Conservation (phyloP, 2,329 filamentous ascomycete genomes). For the Ophiocordyceps unilateralis region DNA sequence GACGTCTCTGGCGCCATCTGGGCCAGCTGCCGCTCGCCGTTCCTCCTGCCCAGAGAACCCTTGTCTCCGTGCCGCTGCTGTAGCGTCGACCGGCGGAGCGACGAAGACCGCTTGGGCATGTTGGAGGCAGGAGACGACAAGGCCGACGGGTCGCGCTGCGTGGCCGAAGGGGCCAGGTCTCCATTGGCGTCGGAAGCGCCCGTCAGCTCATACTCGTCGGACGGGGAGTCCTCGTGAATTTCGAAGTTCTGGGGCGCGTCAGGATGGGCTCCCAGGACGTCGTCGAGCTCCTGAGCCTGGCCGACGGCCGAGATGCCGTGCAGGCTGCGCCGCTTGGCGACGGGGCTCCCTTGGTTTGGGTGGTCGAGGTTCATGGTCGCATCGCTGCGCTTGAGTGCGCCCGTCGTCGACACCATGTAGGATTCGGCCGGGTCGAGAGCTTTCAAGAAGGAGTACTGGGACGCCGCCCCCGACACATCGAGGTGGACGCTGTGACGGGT, state of each 20-base stretch:
- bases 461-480: conserved; percentile 32
- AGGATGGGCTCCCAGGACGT: conserved; percentile 52
- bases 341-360: conserved; percentile 61
- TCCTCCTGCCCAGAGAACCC: conserved; percentile 42
- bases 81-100: conserved; percentile 69
- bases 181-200: conserved; percentile 10
- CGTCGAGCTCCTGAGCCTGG: conserved; percentile 37
- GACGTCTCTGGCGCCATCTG: conserved; percentile 34
- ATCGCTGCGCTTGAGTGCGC: conserved; percentile 84
- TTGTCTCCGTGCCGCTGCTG: conserved; percentile 66
- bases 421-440: conserved; percentile 25
- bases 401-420: conserved; percentile 30
- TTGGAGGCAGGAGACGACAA: conserved; percentile 31
- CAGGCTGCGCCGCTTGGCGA: conserved; percentile 78
- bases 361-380: conserved; percentile 77
- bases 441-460: conserved; percentile 31
- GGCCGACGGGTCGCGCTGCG: conserved; percentile 21
- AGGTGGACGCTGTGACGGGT: conserved; percentile 38
- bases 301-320: conserved; percentile 53
- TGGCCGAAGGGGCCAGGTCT: conserved; percentile 6
- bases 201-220: conserved; percentile 36
- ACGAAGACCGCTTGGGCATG: conserved; percentile 54
- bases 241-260: conserved; percentile 29
- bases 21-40: conserved; percentile 37
- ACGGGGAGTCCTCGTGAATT: conserved; percentile 28